Conservation (phyloP, 2,329 filamentous ascomycete genomes). For the Aspergillus viridinutans region DNA sequence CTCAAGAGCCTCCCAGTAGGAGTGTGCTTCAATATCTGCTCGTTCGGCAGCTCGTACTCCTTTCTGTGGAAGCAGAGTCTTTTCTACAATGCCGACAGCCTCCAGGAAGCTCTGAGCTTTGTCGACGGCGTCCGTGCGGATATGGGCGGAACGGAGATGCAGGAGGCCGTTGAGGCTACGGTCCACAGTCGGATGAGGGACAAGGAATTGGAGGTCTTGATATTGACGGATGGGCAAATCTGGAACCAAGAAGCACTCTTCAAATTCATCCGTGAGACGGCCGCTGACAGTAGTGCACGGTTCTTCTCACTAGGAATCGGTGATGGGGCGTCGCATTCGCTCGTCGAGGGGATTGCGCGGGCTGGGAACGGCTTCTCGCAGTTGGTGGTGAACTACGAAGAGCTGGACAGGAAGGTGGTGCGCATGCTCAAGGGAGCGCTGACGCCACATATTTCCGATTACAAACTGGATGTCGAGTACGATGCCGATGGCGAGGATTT, state of each 20-base stretch:
- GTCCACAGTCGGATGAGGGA: slow-evolving; percentile 46
- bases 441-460: slow-evolving; percentile 62
- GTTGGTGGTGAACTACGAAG: slow-evolving; percentile 58
- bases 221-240: slow-evolving; percentile 56
- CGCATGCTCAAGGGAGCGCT: slow-evolving; percentile 70
- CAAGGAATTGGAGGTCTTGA: slow-evolving; percentile 49
- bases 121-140: slow-evolving; percentile 42
- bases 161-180: slow-evolving; percentile 44
- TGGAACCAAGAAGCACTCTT: slow-evolving; percentile 49
- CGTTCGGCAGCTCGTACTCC: slow-evolving; percentile 47
- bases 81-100: slow-evolving; percentile 43
- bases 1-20: slow-evolving; percentile 56
- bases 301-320: slow-evolving; percentile 57
- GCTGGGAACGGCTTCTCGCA: slow-evolving; percentile 60
- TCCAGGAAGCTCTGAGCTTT: slow-evolving; percentile 43
- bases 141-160: slow-evolving; percentile 54
- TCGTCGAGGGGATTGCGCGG: slow-evolving; percentile 57
- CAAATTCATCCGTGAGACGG: slow-evolving; percentile 43
- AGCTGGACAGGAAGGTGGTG: slow-evolving; percentile 64
- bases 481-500: slow-evolving; percentile 50
- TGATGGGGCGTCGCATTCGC: slow-evolving; percentile 49
- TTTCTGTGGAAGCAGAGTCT: slow-evolving; percentile 49
- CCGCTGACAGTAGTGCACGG: slow-evolving; percentile 43
- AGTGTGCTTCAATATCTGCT: slow-evolving; percentile 56
- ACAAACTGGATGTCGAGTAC: slow-evolving; percentile 61